A percentile compares a stretch with the other conserved stretches of the same genome.
Conservation (phyloP, 768 basidiomycete genomes). For the Steccherinum ochraceum region DNA sequence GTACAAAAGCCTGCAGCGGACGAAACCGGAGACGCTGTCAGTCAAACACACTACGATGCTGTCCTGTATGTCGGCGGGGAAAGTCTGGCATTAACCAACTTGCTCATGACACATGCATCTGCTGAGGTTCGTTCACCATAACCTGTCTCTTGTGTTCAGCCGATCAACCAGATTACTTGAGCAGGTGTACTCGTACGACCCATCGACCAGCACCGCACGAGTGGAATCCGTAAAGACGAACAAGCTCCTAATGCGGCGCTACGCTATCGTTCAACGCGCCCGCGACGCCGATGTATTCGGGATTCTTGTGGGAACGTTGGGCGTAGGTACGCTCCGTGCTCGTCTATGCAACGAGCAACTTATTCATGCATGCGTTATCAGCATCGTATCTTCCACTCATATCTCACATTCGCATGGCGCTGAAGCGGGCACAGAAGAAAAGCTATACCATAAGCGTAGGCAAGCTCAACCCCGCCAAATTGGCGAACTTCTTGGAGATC, state of each 20-base stretch:
- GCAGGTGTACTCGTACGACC: conserved; percentile 78
- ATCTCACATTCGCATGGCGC: conserved; percentile 64
- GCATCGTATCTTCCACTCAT: conserved; percentile 86
- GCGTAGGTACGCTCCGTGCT: conserved; percentile 62
- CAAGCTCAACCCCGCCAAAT: conserved; percentile 89
- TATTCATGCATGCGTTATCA: conserved; percentile 28
- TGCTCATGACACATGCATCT: conserved; percentile 75
- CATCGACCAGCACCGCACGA: conserved; percentile 36
- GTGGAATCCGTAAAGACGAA: conserved; percentile 70
- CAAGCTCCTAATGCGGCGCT: conserved; percentile 82
- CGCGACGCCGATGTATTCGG: conserved; percentile 92
- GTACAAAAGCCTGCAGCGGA: too few relatives aligned
- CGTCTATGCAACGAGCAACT: too few relatives aligned
- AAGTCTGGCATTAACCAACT: conserved; percentile 72
- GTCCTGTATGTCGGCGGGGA: conserved; percentile 73
- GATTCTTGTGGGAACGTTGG: conserved; percentile 90
- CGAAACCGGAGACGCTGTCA: too few relatives aligned
- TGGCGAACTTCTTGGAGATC: conserved; percentile 94
- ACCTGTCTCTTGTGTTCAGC: neutral
- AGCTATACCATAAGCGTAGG: conserved; percentile 94
- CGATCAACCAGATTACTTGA: neutral
- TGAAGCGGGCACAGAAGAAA: conserved; percentile 72
- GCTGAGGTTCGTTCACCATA: conserved; percentile 41
- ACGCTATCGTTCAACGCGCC: conserved; percentile 80
- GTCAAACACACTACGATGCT: too few relatives aligned